These are phyloP conservation scores for Leishmania tarentolae DNA, from an alignment of 208 protist species.

Conservation along the genomic window DNA sequence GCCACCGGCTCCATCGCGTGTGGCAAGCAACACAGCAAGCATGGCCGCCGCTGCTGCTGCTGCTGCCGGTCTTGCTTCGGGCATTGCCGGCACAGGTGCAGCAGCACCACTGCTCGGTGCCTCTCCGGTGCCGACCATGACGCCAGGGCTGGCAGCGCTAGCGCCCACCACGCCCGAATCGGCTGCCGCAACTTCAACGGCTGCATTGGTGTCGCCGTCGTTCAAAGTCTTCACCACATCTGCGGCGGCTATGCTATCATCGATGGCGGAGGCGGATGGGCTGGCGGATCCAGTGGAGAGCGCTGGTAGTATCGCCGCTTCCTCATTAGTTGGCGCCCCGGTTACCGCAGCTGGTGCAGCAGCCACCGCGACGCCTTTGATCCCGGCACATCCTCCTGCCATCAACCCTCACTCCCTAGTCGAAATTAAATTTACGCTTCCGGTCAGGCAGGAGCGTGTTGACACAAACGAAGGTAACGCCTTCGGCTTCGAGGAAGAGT, in stretches of 20 bases:
- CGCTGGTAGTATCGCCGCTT: neutral
- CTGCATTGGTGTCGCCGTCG: neutral
- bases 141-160: neutral
- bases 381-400: neutral
- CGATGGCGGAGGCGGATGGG: neutral
- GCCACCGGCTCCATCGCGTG: slow-evolving; percentile 18
- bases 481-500: slow-evolving; percentile 5
- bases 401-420: slow-evolving; percentile 3
- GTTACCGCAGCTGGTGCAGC: neutral
- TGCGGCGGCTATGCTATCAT: slow-evolving; percentile 21
- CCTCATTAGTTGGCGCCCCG: neutral
- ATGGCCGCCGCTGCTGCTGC: neutral
- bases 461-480: neutral
- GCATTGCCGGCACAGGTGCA: neutral
- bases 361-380: neutral
- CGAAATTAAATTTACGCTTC: slow-evolving; percentile 9
- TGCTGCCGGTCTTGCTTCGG: neutral
- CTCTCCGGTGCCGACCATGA: neutral
- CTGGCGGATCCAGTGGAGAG: neutral
- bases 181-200: neutral
- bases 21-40: neutral
- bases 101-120: slow-evolving; percentile 1
- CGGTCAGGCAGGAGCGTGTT: neutral
- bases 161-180: neutral
- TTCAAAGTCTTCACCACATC: slow-evolving; percentile 34